Evolutionary conservation across 1,139 yeast genomes (phyloP), one percentile per base, ranked within the genome.

Genomic region (Hyphopichia pseudoburtonii): DNA sequence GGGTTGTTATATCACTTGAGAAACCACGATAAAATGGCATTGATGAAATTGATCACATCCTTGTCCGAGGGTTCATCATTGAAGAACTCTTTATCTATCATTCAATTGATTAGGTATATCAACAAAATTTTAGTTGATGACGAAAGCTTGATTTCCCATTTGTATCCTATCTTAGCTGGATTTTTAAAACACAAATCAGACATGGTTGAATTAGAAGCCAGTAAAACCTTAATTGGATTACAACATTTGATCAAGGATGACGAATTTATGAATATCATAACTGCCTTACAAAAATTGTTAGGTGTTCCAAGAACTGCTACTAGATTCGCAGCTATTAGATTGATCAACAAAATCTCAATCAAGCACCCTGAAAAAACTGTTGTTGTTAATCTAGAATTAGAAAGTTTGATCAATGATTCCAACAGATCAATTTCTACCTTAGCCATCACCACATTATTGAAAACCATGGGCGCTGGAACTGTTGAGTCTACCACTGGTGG

Each of bases 361-460:
- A 78, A 74, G 48, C 80, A 81, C 49, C 96, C 97, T 11, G 90
- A 86, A 50, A 78, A 79, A 51, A 81, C 86, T 35, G 73, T 86
- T 51, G 79, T 79, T 32, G 74, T 70, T 28, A 90, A 87, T 56
- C 69, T 76, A 38, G 97, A 89, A 60, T 76, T 92, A 55, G 98
- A 92, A 64, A 70, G 80, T 28, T 76, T 92, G 58, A 88, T 94
- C 51, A 84, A 85, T 58, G 97, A 92, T 62, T 60, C 89, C 28
- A 89, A 87, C 64, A 80, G 96, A 63, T 84, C 96, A 28, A 82
- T 92, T 50, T 92, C 97, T n/a, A 92, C 98, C n/a, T 90, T 89
- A 62, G 97, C 98, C 22, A 92, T 92, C 58, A 92, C 98, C 31
- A 92, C 97, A 3, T 73, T 92, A 56, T 79, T 92, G 60, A 92